A percentile compares a stretch with the other conserved stretches of the same genome.
phyloP scores from a whole-genome alignment of 768 basidiomycete genomes.

The Tricholoma sp. region DNA sequence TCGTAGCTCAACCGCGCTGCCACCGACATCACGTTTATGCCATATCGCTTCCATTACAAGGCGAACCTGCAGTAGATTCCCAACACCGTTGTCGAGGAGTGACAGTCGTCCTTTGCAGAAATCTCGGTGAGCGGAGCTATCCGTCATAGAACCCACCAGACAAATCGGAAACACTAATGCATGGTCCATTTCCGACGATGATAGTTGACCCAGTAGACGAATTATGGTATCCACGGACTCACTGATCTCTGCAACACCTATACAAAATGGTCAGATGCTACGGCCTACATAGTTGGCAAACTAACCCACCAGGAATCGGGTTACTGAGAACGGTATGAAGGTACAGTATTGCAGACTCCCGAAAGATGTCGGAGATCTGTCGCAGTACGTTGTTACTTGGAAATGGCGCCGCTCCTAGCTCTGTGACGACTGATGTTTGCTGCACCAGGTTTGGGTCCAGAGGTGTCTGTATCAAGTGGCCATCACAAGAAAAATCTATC shows the following conservation, averaged over 20 bases:
- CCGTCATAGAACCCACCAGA: conserved; percentile 69
- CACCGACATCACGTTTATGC: conserved; percentile 58
- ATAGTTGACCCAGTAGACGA: conserved; percentile 48
- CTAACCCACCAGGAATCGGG: conserved; percentile 56
- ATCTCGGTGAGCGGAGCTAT: conserved; percentile 53
- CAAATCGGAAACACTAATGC: conserved; percentile 69
- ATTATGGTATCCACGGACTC: conserved; percentile 51
- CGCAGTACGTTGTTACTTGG: conserved; percentile 42
- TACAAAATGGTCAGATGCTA: conserved; percentile 3
- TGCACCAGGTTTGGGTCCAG: conserved; percentile 37
- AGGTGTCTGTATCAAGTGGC: conserved; percentile 27
- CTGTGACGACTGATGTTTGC: conserved; percentile 18
- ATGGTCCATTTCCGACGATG: conserved; percentile 58
- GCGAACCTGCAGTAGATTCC: conserved; percentile 53
- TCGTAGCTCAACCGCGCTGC: conserved; percentile 54
- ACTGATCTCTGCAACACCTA: conserved; percentile 70
- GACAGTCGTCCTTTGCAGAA: conserved; percentile 55
- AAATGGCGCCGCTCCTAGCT: conserved; percentile 24
- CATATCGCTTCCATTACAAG: conserved; percentile 65
- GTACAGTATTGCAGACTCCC: conserved; percentile 61
- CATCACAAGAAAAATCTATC: conserved; percentile 23
- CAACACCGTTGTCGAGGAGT: conserved; percentile 50
- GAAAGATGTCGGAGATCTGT: conserved; percentile 52
- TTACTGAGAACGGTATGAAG: conserved; percentile 69
- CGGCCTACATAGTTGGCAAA: background rate